Percentiles rank a stretch among this genome's conserved stretches.
These are phyloP conservation scores for Bothriochloa decipiens DNA, from an alignment of 176 grass and related monocot genomes.

Conservation along the genomic window DNA sequence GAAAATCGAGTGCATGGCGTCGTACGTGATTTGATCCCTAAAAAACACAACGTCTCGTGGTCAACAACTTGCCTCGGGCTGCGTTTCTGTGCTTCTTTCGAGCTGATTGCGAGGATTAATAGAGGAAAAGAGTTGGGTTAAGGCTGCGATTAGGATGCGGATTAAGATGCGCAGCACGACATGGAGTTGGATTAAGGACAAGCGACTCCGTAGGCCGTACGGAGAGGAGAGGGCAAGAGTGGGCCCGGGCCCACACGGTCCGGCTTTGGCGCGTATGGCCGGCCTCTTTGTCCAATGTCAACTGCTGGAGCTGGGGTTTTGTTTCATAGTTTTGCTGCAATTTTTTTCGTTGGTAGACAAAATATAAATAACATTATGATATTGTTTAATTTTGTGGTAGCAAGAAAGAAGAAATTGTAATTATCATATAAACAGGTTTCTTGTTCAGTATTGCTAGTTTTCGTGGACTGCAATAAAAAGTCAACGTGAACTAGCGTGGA, in stretches of 20 bases:
- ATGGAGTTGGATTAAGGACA: constrained; percentile 23
- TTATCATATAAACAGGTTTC: neutral
- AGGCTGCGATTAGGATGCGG: too few species aligned
- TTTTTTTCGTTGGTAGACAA: neutral
- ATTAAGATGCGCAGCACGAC: neutral
- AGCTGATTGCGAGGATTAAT: neutral
- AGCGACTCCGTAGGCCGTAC: neutral
- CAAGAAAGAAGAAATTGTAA: neutral
- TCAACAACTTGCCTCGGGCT: too few species aligned
- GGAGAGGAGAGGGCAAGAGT: neutral
- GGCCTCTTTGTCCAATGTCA: constrained; percentile 17
- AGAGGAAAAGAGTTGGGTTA: neutral
- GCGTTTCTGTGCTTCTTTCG: neutral
- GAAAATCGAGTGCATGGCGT: constrained; percentile 30
- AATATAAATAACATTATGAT: neutral
- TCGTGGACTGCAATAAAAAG: neutral
- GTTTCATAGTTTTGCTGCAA: neutral
- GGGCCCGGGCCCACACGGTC: constrained; percentile 12
- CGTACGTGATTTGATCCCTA: neutral
- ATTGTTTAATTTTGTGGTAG: neutral
- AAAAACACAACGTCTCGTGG: neutral
- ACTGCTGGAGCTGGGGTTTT: neutral
- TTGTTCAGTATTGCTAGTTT: neutral
- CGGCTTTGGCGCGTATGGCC: neutral
- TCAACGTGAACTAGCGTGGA: neutral